A percentile compares a stretch with the other conserved stretches of the same genome.
These are phyloP conservation scores for Kluyveromyces sp. DNA, from an alignment of 1,139 yeast genomes.

Conservation along the genomic window DNA sequence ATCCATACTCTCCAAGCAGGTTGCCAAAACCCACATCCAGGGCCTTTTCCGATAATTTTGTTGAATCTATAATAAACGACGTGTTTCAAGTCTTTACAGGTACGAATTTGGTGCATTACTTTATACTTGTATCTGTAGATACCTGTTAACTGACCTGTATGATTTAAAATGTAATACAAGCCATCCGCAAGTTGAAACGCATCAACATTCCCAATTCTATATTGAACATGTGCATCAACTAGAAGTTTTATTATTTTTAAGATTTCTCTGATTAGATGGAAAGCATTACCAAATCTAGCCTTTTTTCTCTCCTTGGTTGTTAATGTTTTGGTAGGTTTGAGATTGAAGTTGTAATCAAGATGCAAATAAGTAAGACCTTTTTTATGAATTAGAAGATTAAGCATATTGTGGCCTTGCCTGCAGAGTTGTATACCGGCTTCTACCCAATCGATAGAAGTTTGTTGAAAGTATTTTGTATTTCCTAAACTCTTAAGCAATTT, in stretches of 20 bases:
- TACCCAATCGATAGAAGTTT: slow-evolving; percentile 93
- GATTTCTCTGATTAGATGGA: slow-evolving; percentile 87
- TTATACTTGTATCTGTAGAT: slow-evolving; percentile 93
- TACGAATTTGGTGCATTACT: slow-evolving; percentile 96
- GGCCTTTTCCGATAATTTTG: slow-evolving; percentile 82
- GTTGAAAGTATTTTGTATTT: slow-evolving; percentile 81
- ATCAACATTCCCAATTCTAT: slow-evolving; percentile 81
- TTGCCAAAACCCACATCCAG: slow-evolving; percentile 99
- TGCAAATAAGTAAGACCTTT: slow-evolving; percentile 90
- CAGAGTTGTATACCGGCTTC: slow-evolving; percentile 96
- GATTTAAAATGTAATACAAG: slow-evolving; percentile 78
- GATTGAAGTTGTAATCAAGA: slow-evolving; percentile 87
- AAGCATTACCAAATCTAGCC: slow-evolving; percentile 94
- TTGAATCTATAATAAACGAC: slow-evolving; percentile 81
- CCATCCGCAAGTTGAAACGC: slow-evolving; percentile 96
- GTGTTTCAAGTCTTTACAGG: slow-evolving; percentile 92
- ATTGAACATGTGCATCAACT: slow-evolving; percentile 92
- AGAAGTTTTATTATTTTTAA: slow-evolving; percentile 71
- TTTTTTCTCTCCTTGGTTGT: slow-evolving; percentile 95
- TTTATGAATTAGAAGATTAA: slow-evolving; percentile 80
- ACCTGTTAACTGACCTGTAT: slow-evolving; percentile 92
- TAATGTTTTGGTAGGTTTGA: slow-evolving; percentile 92
- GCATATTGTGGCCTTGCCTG: slow-evolving; percentile 89
- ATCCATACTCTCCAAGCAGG: slow-evolving; percentile 99
- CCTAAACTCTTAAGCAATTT: slow-evolving; percentile 61